Evolutionary conservation across 345 rosid genomes (phyloP).

Genomic region (Bruguiera gymnorhiza): DNA sequence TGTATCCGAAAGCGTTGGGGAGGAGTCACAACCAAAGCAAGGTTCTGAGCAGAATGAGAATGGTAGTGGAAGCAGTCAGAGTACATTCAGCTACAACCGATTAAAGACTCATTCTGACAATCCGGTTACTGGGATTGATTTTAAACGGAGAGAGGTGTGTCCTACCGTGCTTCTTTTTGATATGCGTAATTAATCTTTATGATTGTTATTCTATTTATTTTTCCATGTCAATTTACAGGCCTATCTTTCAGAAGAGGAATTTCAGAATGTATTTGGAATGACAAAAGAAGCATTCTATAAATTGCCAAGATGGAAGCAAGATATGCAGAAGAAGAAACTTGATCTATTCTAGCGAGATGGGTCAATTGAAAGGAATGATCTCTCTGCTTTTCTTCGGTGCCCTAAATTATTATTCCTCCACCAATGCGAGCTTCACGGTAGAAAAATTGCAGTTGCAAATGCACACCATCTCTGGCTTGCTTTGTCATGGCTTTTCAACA

Average conservation of each 20-base stretch:
- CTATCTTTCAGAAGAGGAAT: conserved; percentile 81
- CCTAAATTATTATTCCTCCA: conserved; percentile 12
- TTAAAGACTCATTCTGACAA: conserved; percentile 81
- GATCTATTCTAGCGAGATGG: conserved; percentile 57
- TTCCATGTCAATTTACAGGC: conserved; percentile 45
- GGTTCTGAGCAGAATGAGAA: conserved; percentile 45
- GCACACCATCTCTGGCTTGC: conserved; percentile 19
- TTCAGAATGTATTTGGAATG: conserved; percentile 64
- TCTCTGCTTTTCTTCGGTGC: conserved; percentile 17
- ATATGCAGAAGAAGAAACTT: conserved; percentile 75
- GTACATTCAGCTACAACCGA: conserved; percentile 74
- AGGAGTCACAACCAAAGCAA: conserved; percentile 46
- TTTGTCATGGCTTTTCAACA: conserved; percentile 19
- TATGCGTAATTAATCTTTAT: background rate
- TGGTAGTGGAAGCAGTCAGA: conserved; percentile 27
- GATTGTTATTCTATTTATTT: conserved; percentile 1
- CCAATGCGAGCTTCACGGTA: conserved; percentile 13
- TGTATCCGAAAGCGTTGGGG: conserved; percentile 40
- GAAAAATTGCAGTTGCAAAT: conserved; percentile 16
- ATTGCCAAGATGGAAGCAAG: conserved; percentile 97
- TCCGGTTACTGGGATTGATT: conserved; percentile 89
- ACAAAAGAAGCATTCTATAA: conserved; percentile 72
- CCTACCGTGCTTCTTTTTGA: background rate
- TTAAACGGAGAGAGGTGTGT: conserved; percentile 90
- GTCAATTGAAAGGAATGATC: conserved; percentile 11